Conservation (phyloP, 208 protist species). For the Herpetomonas tarakana region DNA sequence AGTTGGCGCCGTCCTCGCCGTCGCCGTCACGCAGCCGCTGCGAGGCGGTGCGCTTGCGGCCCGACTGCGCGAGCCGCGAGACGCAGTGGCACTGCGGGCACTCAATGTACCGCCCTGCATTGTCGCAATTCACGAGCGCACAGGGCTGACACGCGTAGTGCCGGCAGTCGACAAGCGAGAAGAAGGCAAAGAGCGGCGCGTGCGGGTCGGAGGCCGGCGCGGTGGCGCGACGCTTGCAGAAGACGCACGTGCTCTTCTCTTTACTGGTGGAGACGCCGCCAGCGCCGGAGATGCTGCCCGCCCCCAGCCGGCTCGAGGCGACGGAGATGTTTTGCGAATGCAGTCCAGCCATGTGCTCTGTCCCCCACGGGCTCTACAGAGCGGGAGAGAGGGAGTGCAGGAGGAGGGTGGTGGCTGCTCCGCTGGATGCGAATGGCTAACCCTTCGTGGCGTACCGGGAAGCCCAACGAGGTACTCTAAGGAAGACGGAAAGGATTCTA, state of each 20-base stretch:
- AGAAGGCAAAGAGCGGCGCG: slow-evolving; percentile 84
- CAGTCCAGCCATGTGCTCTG: slow-evolving; percentile 77
- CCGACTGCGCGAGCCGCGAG: slow-evolving; percentile 77
- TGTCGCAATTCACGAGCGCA: slow-evolving; percentile 79
- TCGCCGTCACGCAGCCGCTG: neutral
- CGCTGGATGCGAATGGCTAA: too few relatives aligned
- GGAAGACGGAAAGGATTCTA: too few relatives aligned
- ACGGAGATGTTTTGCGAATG: slow-evolving; percentile 80
- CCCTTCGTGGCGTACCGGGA: too few relatives aligned
- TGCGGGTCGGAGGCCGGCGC: slow-evolving; percentile 55
- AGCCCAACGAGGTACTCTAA: too few relatives aligned
- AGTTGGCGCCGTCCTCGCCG: neutral
- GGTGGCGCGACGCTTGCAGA: slow-evolving; percentile 44
- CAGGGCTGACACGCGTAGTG: slow-evolving; percentile 90
- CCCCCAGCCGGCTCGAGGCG: slow-evolving; percentile 29
- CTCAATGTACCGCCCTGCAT: slow-evolving; percentile 59
- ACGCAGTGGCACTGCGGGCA: slow-evolving; percentile 74
- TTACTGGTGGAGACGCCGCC: slow-evolving; percentile 3
- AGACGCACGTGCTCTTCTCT: slow-evolving; percentile 55
- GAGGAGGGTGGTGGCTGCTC: too few relatives aligned
- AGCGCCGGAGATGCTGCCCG: slow-evolving; percentile 16
- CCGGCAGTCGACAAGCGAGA: slow-evolving; percentile 86
- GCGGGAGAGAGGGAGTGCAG: too few relatives aligned
- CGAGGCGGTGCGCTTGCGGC: slow-evolving; percentile 33
- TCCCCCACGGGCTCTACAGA: too few relatives aligned